Evolutionary conservation across 2,329 filamentous ascomycete species (phyloP).

Genomic region (Fusarium sp.): DNA sequence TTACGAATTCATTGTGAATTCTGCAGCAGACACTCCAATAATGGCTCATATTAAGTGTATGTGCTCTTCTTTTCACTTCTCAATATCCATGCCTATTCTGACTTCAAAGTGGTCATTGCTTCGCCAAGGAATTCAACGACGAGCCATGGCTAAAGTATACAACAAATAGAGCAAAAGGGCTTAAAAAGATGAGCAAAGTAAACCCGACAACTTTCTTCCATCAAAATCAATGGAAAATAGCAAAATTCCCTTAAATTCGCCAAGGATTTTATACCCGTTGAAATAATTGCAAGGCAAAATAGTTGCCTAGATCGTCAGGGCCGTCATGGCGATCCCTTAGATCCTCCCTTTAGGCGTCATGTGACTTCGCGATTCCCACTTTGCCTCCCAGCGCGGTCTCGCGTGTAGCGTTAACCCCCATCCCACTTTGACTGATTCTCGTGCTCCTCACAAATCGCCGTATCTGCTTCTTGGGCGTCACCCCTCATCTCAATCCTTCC

Average conservation of each 20-base stretch:
- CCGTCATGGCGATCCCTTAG: not conserved
- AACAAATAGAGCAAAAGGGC: not conserved
- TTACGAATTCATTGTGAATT: not conserved
- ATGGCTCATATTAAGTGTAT: not conserved
- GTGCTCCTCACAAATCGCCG: not conserved
- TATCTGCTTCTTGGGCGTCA: not conserved
- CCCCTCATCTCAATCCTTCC: not conserved
- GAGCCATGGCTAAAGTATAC: not conserved
- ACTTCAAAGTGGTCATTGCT: not conserved
- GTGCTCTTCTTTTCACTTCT: not conserved
- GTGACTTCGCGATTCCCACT: constrained; percentile 46
- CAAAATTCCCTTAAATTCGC: not conserved
- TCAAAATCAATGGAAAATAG: not conserved
- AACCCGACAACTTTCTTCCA: not conserved
- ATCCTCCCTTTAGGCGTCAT: constrained; percentile 27
- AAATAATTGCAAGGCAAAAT: not conserved
- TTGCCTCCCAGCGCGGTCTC: constrained; percentile 32
- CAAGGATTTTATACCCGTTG: not conserved
- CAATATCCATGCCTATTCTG: not conserved
- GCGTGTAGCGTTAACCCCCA: constrained; percentile 33
- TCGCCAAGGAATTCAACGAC: not conserved
- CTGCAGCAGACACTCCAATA: not conserved
- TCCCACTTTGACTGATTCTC: constrained; percentile 25
- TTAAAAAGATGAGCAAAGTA: not conserved
- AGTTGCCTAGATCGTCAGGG: not conserved